Base-by-base conservation (phyloP, 73 alveolate species). In the Stentor roeselii region DNA sequence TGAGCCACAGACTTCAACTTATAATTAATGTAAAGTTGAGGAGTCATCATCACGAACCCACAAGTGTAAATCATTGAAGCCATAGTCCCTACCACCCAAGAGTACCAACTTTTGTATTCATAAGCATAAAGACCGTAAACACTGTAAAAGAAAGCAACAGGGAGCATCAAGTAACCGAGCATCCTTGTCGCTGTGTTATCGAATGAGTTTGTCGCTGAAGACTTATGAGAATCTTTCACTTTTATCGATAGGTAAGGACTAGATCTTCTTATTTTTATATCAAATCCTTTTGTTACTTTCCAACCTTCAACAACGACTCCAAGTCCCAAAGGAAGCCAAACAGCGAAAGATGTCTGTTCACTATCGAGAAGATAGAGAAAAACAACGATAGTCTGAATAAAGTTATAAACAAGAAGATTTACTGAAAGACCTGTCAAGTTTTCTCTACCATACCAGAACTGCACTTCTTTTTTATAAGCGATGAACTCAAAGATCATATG, bases 11-110 rank as follows among this genome's bases (percentile, higher is more conserved):
- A 90, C 86, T 97, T 91, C 82, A 97, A 92, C 91, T 97, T 93
- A 84, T 98, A 98, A 92, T 98, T 98, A 80, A 98, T 96, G 90
- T 93, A 98, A 59, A 98, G 90, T 88, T 98, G 96, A 31, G 99
- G 99, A 30, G 99, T 98, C 98, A 98, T 95, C 85, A 88, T 86
- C 75, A 97, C 95, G 83, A 98, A 98, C 36, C 99, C 99, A 83
- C 93, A 95, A 35, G 93, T 88, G 86, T 96, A 96, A 27, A 96
- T 95, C 60, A 86, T 86, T 21, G 95, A 95, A 27, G 95, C 99
- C 60, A 95, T 59, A 34, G 98, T 93, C 80, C 89, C 89, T 60
- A 96, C 59, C 32, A 93, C 84, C 87, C 92, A 96, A 2, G 97
- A 90, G 83, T 93, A 93, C 98, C 97, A 95, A 30, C 95, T 87